A percentile compares a stretch with the other conserved stretches of the same genome.
These are phyloP conservation scores for Ceratonia siliqua DNA, from an alignment of 306 rosid genomes.

Conservation along the genomic window DNA sequence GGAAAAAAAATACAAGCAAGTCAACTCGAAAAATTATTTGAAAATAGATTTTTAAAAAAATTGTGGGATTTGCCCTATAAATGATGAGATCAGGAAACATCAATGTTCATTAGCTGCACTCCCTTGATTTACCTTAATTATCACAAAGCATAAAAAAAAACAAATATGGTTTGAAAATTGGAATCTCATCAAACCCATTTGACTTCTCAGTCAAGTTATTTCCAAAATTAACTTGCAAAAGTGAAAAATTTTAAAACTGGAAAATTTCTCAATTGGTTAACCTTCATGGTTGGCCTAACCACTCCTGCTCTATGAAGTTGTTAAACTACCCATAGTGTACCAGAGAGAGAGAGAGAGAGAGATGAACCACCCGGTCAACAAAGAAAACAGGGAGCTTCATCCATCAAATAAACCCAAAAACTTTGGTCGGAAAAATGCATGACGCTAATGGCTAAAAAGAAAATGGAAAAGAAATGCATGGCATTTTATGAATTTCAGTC, in stretches of 20 bases:
- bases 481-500: too few relatives aligned
- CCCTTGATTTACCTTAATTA: neutral
- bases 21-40: constrained; percentile 24
- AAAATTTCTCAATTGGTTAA: neutral
- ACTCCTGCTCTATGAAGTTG: constrained; percentile 24
- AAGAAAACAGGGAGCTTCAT: neutral
- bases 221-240: neutral
- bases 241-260: too few relatives aligned
- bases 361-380: constrained; percentile 33
- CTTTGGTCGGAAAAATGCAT: neutral
- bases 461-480: neutral
- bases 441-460: neutral
- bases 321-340: constrained; percentile 14
- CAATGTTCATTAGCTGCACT: neutral
- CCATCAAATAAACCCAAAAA: neutral
- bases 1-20: neutral
- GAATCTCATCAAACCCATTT: constrained; percentile 16
- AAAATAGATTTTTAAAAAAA: neutral
- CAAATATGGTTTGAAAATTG: neutral
- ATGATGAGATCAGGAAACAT: neutral
- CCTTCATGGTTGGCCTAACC: constrained; percentile 18
- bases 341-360: neutral
- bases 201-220: constrained; percentile 14
- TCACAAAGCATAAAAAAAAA: constrained; percentile 3
- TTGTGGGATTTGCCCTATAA: neutral